A percentile compares a stretch with the other conserved stretches of the same genome.
Conservation (phyloP, 2,329 filamentous ascomycete genomes). For the Botryosphaeria dothidea region DNA sequence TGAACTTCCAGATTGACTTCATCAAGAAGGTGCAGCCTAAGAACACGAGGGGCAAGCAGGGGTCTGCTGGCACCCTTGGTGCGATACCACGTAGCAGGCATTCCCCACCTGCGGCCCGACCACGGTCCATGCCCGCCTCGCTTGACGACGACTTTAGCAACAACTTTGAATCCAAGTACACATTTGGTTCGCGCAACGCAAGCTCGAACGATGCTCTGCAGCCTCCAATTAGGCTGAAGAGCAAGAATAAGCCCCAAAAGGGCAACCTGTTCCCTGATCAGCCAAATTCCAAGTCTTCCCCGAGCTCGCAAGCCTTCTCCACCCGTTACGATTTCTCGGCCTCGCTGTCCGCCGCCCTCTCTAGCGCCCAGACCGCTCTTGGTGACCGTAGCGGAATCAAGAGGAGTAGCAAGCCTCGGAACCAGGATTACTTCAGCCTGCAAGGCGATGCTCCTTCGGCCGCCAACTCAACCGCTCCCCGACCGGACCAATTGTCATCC, state of each 20-base stretch:
- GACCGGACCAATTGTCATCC: slow-evolving; percentile 57
- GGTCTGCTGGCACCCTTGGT: slow-evolving; percentile 49
- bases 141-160: slow-evolving; percentile 72
- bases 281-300: slow-evolving; percentile 25
- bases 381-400: slow-evolving; percentile 56
- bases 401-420: slow-evolving; percentile 26
- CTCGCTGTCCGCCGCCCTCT: slow-evolving; percentile 82
- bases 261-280: slow-evolving; percentile 61
- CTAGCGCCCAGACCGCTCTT: slow-evolving; percentile 67
- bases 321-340: slow-evolving; percentile 95
- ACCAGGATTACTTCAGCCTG: slow-evolving; percentile 34
- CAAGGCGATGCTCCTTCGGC: slow-evolving; percentile 34
- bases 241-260: slow-evolving; percentile 60
- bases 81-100: slow-evolving; percentile 52
- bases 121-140: slow-evolving; percentile 52
- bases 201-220: slow-evolving; percentile 61
- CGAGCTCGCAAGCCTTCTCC: slow-evolving; percentile 72
- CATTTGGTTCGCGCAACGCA: slow-evolving; percentile 43
- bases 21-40: slow-evolving; percentile 69
- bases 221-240: slow-evolving; percentile 68
- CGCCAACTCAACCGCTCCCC: slow-evolving; percentile 38
- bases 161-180: slow-evolving; percentile 47
- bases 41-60: slow-evolving; percentile 41
- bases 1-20: slow-evolving; percentile 96
- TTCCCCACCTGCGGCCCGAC: slow-evolving; percentile 47